phyloP scores from a whole-genome alignment of 805 yeast genomes.

The Lachancea fermentati region DNA sequence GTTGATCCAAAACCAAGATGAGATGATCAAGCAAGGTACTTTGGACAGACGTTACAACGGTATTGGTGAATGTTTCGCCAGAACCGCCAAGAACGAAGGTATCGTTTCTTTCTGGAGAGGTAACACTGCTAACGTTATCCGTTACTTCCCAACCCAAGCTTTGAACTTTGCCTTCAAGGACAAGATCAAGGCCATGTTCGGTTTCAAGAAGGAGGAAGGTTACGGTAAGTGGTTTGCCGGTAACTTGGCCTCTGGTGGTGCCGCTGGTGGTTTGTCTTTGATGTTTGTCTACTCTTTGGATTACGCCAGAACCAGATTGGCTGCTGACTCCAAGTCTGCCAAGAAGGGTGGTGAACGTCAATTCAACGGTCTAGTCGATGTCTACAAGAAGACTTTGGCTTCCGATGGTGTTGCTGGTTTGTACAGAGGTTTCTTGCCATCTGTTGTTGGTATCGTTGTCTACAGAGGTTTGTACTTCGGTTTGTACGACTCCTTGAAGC shows the following conservation, averaged over 20 bases:
- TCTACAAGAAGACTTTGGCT: slow-evolving; percentile 91
- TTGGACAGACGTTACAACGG: slow-evolving; percentile 80
- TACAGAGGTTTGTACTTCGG: slow-evolving; percentile 99
- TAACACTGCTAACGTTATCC: slow-evolving; percentile 97
- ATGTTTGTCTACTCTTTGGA: slow-evolving; percentile 94
- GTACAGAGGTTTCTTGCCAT: slow-evolving; percentile 99
- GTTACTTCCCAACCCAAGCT: slow-evolving; percentile 99
- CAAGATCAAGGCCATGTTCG: slow-evolving; percentile 90
- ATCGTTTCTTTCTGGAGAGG: slow-evolving; percentile 95
- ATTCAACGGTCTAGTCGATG: slow-evolving; percentile 95
- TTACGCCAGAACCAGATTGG: slow-evolving; percentile 98
- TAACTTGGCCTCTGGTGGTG: slow-evolving; percentile 98
- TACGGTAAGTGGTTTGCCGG: slow-evolving; percentile 95
- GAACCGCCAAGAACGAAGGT: slow-evolving; percentile 95
- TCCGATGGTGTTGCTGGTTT: slow-evolving; percentile 97
- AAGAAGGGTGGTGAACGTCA: slow-evolving; percentile 87
- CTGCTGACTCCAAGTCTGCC: slow-evolving; percentile 92
- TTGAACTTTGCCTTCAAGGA: slow-evolving; percentile 98
- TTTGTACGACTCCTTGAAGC: slow-evolving; percentile 94
- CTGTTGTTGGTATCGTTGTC: slow-evolving; percentile 94
- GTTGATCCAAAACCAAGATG: slow-evolving; percentile 96
- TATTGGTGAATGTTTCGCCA: slow-evolving; percentile 87
- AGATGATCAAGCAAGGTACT: slow-evolving; percentile 97
- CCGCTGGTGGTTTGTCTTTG: slow-evolving; percentile 95
- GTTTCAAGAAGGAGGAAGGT: slow-evolving; percentile 93